Conservation (phyloP, 306 rosid species). For the Carpinus viminea region DNA sequence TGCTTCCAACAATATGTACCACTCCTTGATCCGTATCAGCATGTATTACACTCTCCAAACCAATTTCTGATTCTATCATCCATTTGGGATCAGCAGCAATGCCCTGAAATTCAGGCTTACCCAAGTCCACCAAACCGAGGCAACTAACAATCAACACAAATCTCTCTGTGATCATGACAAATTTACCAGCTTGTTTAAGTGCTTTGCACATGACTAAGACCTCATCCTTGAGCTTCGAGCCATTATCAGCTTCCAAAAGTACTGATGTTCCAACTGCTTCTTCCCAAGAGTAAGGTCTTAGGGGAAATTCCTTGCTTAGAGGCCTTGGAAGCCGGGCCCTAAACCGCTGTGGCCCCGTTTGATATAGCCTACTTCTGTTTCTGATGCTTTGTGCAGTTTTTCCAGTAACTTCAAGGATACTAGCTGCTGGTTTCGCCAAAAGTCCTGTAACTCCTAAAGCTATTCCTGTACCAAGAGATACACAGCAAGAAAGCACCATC, state of each 20-base stretch:
- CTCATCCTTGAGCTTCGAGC: constrained; percentile 69
- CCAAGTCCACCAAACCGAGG: constrained; percentile 59
- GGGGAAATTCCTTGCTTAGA: constrained; percentile 55
- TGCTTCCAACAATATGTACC: constrained; percentile 78
- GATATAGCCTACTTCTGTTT: constrained; percentile 80
- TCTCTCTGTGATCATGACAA: constrained; percentile 68
- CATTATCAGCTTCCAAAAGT: constrained; percentile 65
- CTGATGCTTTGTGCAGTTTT: constrained; percentile 91
- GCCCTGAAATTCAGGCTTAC: constrained; percentile 77
- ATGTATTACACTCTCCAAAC: constrained; percentile 76
- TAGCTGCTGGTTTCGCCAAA: constrained; percentile 93
- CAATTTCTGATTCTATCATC: constrained; percentile 71
- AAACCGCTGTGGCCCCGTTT: constrained; percentile 51
- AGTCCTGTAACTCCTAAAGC: constrained; percentile 91
- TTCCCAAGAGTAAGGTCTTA: constrained; percentile 88
- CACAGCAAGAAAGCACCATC: constrained; percentile 24
- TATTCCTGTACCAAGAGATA: constrained; percentile 57
- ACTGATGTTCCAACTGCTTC: constrained; percentile 78
- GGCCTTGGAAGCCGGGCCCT: constrained; percentile 83
- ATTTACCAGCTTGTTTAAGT: constrained; percentile 79
- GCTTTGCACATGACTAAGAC: constrained; percentile 70
- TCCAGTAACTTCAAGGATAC: constrained; percentile 94
- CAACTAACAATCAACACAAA: constrained; percentile 58
- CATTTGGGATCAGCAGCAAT: constrained; percentile 68
- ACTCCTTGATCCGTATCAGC: constrained; percentile 57